Evolutionary conservation across 1,284 basidiomycete genomes (phyloP).

Genomic region (Leccinum solheimii): DNA sequence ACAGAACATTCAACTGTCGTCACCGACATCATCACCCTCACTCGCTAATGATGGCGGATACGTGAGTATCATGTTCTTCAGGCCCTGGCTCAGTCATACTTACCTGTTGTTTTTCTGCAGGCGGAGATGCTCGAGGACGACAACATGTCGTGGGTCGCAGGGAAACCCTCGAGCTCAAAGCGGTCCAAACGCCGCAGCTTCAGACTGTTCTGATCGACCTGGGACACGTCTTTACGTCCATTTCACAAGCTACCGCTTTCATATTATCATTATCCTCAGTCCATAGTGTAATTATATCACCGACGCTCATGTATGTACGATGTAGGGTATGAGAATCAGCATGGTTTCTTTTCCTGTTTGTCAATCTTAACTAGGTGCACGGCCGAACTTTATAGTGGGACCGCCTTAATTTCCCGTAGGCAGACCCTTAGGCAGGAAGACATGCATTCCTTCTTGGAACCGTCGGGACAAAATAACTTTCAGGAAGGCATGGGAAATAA

Average conservation of each 20-base stretch:
- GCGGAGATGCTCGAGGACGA: constrained; percentile 33
- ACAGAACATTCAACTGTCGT: constrained; percentile 15
- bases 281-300: constrained; percentile 5
- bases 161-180: constrained; percentile 9
- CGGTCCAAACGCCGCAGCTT: constrained; percentile 10
- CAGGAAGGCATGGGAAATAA: no score
- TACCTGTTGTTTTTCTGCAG: constrained; percentile 7
- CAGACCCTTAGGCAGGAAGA: no score
- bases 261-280: constrained; percentile 8
- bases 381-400: no score
- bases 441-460: no score
- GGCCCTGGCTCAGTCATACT: neutral
- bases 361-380: neutral
- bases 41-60: constrained; percentile 11
- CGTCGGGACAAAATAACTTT: no score
- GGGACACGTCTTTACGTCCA: neutral
- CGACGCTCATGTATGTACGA: neutral
- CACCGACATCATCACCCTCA: constrained; percentile 9
- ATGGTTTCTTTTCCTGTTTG: neutral
- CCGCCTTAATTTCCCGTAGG: no score
- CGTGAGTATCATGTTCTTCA: constrained; percentile 13
- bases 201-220: constrained; percentile 13
- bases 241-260: neutral
- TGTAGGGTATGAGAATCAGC: constrained; percentile 17
- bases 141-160: constrained; percentile 29